Conservation (phyloP, 1,139 yeast species). For the Suhomyces bolitotheri region DNA sequence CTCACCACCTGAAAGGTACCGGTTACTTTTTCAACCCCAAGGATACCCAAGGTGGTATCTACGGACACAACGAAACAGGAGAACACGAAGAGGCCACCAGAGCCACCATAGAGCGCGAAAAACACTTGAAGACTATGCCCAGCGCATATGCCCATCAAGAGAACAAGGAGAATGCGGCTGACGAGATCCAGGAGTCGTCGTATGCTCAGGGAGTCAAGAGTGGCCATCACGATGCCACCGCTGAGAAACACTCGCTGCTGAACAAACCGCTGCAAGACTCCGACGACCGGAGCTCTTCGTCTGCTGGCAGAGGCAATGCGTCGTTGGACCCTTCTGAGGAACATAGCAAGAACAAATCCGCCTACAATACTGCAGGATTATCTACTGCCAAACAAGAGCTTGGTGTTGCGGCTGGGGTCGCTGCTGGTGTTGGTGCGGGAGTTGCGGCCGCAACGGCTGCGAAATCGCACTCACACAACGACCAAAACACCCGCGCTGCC, state of each 20-base stretch:
- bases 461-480: too few relatives aligned
- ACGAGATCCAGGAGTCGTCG: constrained; percentile 15
- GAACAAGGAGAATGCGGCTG: constrained; percentile 11
- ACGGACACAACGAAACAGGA: constrained; percentile 17
- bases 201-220: constrained; percentile 21
- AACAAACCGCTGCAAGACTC: not conserved
- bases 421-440: constrained; percentile 13
- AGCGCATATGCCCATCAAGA: constrained; percentile 25
- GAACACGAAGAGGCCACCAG: constrained; percentile 29
- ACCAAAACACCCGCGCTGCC: too few relatives aligned
- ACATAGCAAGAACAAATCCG: constrained; percentile 33
- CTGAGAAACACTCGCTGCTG: not conserved
- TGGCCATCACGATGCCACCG: constrained; percentile 13
- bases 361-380: constrained; percentile 31
- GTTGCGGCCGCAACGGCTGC: constrained; percentile 9
- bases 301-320: not conserved
- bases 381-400: constrained; percentile 17
- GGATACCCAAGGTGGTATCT: constrained; percentile 38
- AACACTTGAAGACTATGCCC: constrained; percentile 35
- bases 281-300: not conserved
- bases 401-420: constrained; percentile 7
- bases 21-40: constrained; percentile 39
- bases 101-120: constrained; percentile 24
- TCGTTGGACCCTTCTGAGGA: constrained; percentile 25
- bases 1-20: constrained; percentile 28